Conservation (phyloP, 148 eudicot species). For the Polygonum maritimum region DNA sequence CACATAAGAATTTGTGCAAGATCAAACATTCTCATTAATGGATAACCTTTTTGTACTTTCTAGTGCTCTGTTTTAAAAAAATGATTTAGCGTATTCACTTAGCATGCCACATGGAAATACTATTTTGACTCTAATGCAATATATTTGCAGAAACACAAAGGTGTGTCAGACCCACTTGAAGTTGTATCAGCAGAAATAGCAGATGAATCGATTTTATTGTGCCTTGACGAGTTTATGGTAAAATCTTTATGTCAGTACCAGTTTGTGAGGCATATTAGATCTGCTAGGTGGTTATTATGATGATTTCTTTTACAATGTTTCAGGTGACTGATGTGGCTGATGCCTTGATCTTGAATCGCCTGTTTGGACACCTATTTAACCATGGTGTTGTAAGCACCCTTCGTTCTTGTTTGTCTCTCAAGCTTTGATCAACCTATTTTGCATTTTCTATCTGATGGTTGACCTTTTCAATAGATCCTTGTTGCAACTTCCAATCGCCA, state of each 20-base stretch:
- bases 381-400: constrained; percentile 59
- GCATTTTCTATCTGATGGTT: neutral
- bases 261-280: neutral
- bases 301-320: neutral
- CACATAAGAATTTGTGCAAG: neutral
- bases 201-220: constrained; percentile 73
- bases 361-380: constrained; percentile 66
- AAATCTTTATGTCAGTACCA: neutral
- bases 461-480: constrained; percentile 43
- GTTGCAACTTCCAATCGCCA: constrained; percentile 92
- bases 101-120: neutral
- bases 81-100: neutral
- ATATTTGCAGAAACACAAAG: constrained; percentile 60
- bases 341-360: constrained; percentile 78
- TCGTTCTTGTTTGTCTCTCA: neutral
- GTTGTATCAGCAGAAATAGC: constrained; percentile 81
- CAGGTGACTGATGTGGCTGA: constrained; percentile 96
- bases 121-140: constrained; percentile 3
- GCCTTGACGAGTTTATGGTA: constrained; percentile 88
- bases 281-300: neutral
- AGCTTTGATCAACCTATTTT: neutral
- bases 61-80: neutral
- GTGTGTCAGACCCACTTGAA: constrained; percentile 85
- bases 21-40: neutral
- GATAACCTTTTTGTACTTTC: neutral